Evolutionary conservation across 805 yeast genomes (phyloP), one percentile per base, ranked within the genome.

Genomic region (Cyberlindnera suaveolens): DNA sequence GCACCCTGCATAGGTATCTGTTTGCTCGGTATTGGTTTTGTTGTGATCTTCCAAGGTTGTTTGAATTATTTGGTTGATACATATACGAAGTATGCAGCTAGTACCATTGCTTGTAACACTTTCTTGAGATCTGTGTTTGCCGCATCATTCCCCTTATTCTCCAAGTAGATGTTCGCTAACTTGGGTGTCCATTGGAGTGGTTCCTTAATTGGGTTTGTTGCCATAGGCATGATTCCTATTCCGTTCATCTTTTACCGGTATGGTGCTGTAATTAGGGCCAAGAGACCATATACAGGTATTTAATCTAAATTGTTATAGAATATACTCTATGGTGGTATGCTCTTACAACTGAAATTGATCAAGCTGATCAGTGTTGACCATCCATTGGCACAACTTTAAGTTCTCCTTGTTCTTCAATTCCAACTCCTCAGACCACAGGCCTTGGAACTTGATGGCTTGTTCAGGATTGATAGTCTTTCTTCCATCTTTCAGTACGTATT

Each of bases 401-500:
- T 78, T 76, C 39, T 61, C 57, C 7, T 51, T 50, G 37, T 73
- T 67, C 34, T 71, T 57, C 31, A 48, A 52, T 45, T 67, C 78
- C 20, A 71, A 78, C 41, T 72, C 75, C 1, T 74, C 79, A 43
- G 67, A 74, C 57, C 69, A 74, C 23, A 80, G 59, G 0, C 84
- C 88, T 53, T 80, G 73, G 34, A 65, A 66, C 48, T 69, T 66
- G 18, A 88, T 51, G 4, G 80, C 80, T 5, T 74, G 82, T 16
- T 56, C 65, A 2, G 96, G 96, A 5, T 70, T 58, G 37, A 90
- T 73, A 0, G 97, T 89, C 56, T 76, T 74, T 54, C 95, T 71
- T 27, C 86, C 87, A 48, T 77, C 71, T 65, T 89, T 90, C 57
- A 89, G 74, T 3, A 90, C 95, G 52, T 88, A 83, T 61, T 83